A percentile compares a stretch with the other conserved stretches of the same genome.
These are phyloP conservation scores for Suillus plorans DNA, from an alignment of 768 basidiomycete species.

Conservation along the genomic window DNA sequence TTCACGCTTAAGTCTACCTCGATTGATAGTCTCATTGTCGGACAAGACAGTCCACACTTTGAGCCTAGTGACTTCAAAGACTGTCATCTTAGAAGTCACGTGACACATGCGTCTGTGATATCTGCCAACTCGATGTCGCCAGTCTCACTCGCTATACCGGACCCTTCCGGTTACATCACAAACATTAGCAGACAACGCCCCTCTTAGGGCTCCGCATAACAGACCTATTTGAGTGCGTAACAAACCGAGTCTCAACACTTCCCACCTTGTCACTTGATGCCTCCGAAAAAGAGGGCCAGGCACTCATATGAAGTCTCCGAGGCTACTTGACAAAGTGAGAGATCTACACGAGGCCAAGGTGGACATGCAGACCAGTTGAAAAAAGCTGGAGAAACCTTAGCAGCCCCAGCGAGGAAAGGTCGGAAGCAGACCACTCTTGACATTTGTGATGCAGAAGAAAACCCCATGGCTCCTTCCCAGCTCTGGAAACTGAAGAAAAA, in stretches of 20 bases:
- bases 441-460: not conserved
- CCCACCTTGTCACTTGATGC: not conserved
- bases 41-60: too few species aligned
- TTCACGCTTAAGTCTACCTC: too few species aligned
- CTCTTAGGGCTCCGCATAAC: too few species aligned
- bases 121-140: too few species aligned
- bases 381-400: not conserved
- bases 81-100: too few species aligned
- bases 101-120: too few species aligned
- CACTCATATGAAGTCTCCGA: not conserved
- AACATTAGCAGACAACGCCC: too few species aligned
- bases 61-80: too few species aligned
- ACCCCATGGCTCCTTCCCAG: not conserved
- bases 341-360: not conserved
- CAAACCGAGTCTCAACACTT: not conserved
- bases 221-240: too few species aligned
- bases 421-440: not conserved
- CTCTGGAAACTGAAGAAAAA: not conserved
- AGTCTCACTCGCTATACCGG: too few species aligned
- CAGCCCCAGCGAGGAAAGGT: not conserved
- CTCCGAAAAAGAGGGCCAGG: not conserved
- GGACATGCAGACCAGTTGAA: not conserved
- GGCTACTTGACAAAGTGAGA: not conserved
- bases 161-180: too few species aligned
- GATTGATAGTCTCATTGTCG: too few species aligned